phyloP scores from a whole-genome alignment of 345 rosid species.

The Linum usitatissimum region DNA sequence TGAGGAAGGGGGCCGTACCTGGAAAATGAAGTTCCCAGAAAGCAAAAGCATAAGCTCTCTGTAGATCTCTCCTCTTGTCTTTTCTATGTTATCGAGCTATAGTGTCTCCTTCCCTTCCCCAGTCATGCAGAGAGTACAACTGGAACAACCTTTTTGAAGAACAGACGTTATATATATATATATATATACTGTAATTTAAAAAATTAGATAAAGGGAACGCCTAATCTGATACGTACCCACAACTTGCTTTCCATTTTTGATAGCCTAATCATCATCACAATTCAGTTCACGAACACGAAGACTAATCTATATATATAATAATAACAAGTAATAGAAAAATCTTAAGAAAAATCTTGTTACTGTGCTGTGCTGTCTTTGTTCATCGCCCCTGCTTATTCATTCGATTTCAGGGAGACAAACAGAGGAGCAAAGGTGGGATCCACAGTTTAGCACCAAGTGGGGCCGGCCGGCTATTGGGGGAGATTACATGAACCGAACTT shows the following conservation, averaged over 20 bases:
- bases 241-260: background rate
- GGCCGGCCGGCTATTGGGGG: background rate
- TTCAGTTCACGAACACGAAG: too few relatives aligned
- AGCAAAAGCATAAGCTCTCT: background rate
- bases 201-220: too few relatives aligned
- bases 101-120: background rate
- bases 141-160: too few relatives aligned
- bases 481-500: slow-evolving; percentile 44
- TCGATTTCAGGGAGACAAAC: slow-evolving; percentile 7
- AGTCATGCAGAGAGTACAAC: background rate
- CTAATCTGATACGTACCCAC: background rate
- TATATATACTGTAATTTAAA: too few relatives aligned
- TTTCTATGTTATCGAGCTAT: too few relatives aligned
- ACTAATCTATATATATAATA: background rate
- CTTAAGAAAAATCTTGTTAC: background rate
- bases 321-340: background rate
- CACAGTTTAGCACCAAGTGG: background rate
- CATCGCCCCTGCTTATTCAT: slow-evolving; percentile 32
- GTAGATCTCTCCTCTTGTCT: background rate
- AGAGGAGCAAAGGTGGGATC: slow-evolving; percentile 23
- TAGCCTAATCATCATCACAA: background rate
- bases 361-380: background rate
- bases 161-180: too few relatives aligned
- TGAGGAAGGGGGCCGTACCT: background rate
- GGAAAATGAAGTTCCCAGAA: background rate